Evolutionary conservation across 1,284 basidiomycete genomes (phyloP).

Genomic region (Inonotus hispidus): DNA sequence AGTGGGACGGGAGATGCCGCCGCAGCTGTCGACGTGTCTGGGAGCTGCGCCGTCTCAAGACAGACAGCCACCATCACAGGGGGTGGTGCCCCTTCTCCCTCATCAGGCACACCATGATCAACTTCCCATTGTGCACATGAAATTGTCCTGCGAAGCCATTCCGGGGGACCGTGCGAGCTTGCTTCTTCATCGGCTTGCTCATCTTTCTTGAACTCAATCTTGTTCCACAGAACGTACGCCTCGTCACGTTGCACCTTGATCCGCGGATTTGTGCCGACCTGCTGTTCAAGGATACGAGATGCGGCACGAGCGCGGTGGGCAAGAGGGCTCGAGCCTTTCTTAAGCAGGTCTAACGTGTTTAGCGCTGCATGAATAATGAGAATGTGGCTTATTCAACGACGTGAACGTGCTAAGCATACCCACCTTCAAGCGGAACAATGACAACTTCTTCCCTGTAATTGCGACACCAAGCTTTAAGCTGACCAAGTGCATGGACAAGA

Average conservation of each 20-base stretch:
- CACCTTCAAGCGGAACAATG: slow-evolving; percentile 85
- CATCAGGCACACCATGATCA: slow-evolving; percentile 20
- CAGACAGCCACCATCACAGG: slow-evolving; percentile 25
- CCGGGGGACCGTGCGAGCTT: slow-evolving; percentile 38
- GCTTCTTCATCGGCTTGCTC: slow-evolving; percentile 23
- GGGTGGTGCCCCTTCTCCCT: slow-evolving; percentile 17
- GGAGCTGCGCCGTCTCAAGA: slow-evolving; percentile 28
- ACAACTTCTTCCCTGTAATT: slow-evolving; percentile 65
- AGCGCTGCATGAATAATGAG: slow-evolving; percentile 48
- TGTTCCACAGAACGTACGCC: slow-evolving; percentile 74
- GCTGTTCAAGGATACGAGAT: slow-evolving; percentile 75
- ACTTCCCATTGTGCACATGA: slow-evolving; percentile 74
- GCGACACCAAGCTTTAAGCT: slow-evolving; percentile 78
- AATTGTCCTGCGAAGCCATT: slow-evolving; percentile 76
- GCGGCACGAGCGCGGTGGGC: slow-evolving; percentile 80
- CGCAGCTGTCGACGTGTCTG: slow-evolving; percentile 27
- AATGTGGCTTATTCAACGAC: background rate
- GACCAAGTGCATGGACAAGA: slow-evolving; percentile 75
- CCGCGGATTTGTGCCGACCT: slow-evolving; percentile 73
- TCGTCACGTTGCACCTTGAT: slow-evolving; percentile 74
- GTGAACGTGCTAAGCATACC: slow-evolving; percentile 25
- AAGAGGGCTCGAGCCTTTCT: slow-evolving; percentile 77
- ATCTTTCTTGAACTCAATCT: slow-evolving; percentile 42
- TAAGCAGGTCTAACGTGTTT: slow-evolving; percentile 89
- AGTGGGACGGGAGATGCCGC: slow-evolving; percentile 56